These are phyloP conservation scores for Calendula officinalis DNA, from an alignment of 129 eudicot species.

Conservation along the genomic window DNA sequence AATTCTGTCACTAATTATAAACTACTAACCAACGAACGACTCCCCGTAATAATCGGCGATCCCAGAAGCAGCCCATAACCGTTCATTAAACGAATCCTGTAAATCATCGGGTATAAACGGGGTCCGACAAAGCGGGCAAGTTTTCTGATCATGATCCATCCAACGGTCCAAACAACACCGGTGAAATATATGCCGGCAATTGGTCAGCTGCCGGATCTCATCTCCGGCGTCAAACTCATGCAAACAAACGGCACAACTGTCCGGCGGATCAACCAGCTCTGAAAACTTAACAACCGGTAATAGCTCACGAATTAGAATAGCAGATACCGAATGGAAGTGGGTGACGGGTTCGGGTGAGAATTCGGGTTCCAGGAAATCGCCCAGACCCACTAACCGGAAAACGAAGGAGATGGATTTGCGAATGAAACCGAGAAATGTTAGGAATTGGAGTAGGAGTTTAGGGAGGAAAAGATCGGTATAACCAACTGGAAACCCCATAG, in stretches of 20 bases:
- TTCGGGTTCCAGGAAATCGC: conserved; percentile 43
- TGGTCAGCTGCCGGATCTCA: conserved; percentile 52
- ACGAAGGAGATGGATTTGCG: conserved; percentile 32
- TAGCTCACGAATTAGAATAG: conserved; percentile 49
- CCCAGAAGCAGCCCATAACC: conserved; percentile 52
- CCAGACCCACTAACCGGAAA: conserved; percentile 37
- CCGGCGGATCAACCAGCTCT: conserved; percentile 31
- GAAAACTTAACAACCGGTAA: conserved; percentile 52
- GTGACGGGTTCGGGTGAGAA: conserved; percentile 24
- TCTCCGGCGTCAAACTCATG: conserved; percentile 49
- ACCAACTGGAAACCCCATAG: conserved; percentile 61
- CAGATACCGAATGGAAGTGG: conserved; percentile 35
- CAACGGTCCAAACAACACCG: conserved; percentile 69
- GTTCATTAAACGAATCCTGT: conserved; percentile 49
- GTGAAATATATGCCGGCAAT: conserved; percentile 63
- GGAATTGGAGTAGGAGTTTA: conserved; percentile 41
- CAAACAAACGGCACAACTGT: conserved; percentile 63
- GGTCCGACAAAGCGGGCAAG: conserved; percentile 72
- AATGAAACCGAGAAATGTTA: conserved; percentile 43
- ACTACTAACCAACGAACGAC: conserved; percentile 27
- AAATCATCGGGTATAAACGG: conserved; percentile 40
- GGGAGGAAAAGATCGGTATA: conserved; percentile 52
- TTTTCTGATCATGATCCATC: conserved; percentile 75
- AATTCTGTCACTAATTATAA: conserved; percentile 6
- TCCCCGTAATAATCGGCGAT: conserved; percentile 32